Evolutionary conservation across 208 protist genomes (phyloP).

Genomic region (Trypanosoma vivax): DNA sequence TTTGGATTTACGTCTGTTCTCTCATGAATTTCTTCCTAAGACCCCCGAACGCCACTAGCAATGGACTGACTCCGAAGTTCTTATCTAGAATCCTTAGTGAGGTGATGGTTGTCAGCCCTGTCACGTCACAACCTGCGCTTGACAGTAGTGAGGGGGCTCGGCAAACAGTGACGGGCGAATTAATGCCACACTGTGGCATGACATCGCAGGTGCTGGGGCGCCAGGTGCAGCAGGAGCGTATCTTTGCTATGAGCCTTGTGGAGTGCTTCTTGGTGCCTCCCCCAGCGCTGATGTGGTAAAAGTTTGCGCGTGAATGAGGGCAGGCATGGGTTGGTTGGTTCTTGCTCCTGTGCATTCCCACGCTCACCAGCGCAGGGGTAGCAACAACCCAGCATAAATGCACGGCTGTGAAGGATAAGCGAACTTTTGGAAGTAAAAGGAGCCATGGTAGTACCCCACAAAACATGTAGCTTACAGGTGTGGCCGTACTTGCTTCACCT

Average conservation of each 20-base stretch:
- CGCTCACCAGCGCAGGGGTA: no score
- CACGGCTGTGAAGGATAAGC: no score
- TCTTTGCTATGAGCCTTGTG: constrained; percentile 57
- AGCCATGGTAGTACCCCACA: no score
- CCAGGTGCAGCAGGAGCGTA: constrained; percentile 58
- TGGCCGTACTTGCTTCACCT: no score
- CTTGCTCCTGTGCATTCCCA: no score
- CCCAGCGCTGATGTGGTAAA: constrained; percentile 30
- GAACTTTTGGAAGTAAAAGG: no score
- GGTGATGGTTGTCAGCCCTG: constrained; percentile 51
- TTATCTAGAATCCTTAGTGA: constrained; percentile 62
- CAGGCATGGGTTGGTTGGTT: background rate
- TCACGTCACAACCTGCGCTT: background rate
- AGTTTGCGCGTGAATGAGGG: background rate
- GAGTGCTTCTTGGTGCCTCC: constrained; percentile 70
- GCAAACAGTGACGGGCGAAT: constrained; percentile 20
- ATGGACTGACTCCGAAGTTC: constrained; percentile 49
- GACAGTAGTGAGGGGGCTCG: constrained; percentile 15
- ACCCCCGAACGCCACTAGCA: constrained; percentile 42
- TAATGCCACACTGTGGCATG: constrained; percentile 29
- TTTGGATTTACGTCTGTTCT: constrained; percentile 75
- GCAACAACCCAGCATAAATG: no score
- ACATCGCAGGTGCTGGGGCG: constrained; percentile 56
- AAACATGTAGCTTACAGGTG: no score
- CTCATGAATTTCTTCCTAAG: constrained; percentile 82